Evolutionary conservation across 345 rosid species (phyloP).

Genomic region (Mercurialis annua): DNA sequence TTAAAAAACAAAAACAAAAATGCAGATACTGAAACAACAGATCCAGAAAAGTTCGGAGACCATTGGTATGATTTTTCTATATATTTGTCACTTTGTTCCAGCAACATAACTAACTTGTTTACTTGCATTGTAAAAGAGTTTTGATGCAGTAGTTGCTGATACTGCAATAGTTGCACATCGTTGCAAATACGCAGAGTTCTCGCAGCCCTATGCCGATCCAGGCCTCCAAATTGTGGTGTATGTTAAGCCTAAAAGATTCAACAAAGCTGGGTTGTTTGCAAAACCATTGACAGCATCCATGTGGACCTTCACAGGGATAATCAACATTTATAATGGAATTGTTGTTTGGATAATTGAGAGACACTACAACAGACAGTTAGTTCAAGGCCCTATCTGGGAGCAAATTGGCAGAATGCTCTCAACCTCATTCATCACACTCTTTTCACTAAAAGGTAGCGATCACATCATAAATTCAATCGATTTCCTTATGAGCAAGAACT

Average conservation of each 20-base stretch:
- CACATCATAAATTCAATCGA: neutral
- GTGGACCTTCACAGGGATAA: slow-evolving; percentile 17
- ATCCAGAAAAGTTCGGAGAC: too few relatives aligned
- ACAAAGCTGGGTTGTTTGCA: slow-evolving; percentile 22
- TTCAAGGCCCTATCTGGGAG: slow-evolving; percentile 3
- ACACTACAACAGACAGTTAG: neutral
- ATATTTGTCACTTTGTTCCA: too few relatives aligned
- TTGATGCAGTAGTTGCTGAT: slow-evolving; percentile 31
- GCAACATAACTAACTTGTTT: too few relatives aligned
- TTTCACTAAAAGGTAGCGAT: slow-evolving; percentile 24
- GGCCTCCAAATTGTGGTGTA: slow-evolving; percentile 19
- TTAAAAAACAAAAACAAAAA: too few relatives aligned
- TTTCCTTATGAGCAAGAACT: neutral
- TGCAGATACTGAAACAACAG: too few relatives aligned
- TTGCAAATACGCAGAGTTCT: slow-evolving; percentile 17
- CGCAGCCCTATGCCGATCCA: slow-evolving; percentile 28
- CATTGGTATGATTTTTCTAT: too few relatives aligned
- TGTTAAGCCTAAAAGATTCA: neutral
- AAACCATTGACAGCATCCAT: slow-evolving; percentile 21
- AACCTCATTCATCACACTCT: slow-evolving; percentile 23
- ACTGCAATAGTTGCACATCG: slow-evolving; percentile 24
- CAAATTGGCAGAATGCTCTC: slow-evolving; percentile 25
- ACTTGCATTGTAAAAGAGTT: slow-evolving; percentile 1
- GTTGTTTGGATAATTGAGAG: slow-evolving; percentile 31
- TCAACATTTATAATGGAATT: slow-evolving; percentile 20